Evolutionary conservation across 225 moss, liverwort and hornwort species (phyloP), one percentile per base, ranked within the genome.

Genomic region (Marchantia paleacea): DNA sequence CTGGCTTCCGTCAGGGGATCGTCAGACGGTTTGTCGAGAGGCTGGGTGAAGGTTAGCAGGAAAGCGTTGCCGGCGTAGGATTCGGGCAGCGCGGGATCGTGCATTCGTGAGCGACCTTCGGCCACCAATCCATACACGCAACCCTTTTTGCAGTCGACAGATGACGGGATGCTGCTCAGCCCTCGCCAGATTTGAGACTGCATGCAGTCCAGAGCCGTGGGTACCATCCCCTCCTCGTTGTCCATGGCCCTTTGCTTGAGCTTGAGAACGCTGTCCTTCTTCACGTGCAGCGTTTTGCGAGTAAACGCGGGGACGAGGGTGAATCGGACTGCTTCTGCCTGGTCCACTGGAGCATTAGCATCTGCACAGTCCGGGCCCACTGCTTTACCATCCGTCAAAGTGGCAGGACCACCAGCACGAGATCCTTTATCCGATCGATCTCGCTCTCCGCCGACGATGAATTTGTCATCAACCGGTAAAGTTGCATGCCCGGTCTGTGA

Each of bases 1-100:
- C 55, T 6, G 10, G 75, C 75, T 58, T 60, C 75, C 20, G 29
- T 49, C 0, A 72, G 72, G 20, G 50, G 72, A 52, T 49, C 20
- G 8, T 49, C 10, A 1, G 50, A 51, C 2, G 72, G 72, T 3
- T 19, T 0, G 10, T 49, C 20, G 50, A 72, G 11, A 5, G 50
- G 8, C 10, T 7, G 18, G 7, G 72, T 51, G 55, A 10, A 55
- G 26, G 11, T 9, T 0, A 55, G 4, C 19, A 57, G 8, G 28
- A 75, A 58, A 57, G 25, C 75, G 55, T 75, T 55, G 28, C 57
- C 75, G 39, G 8, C 28, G 58, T 75, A 75, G 13, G 55, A 75
- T 0, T 26, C 55, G 6, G 58, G 55, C 55, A 75, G 7, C 0
- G 75, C 11, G 25, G 75, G 75, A 7, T 29, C 0, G 24, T 55